Conservation (phyloP, 371 early-diverging fungal genomes). For the Apophysomyces ossiformis region DNA sequence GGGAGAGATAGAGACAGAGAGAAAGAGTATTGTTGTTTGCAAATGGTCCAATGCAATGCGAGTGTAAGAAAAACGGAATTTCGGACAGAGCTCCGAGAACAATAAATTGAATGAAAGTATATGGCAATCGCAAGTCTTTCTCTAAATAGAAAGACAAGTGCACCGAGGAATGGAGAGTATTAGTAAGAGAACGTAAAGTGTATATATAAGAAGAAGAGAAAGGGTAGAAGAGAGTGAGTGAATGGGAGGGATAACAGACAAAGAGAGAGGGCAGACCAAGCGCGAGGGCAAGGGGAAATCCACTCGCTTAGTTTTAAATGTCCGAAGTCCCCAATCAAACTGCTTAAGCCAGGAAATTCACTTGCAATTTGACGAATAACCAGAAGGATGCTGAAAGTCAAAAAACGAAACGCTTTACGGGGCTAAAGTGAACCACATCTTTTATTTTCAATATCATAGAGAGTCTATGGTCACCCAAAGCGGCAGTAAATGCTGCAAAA, state of each 20-base stretch:
- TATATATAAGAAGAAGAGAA: neutral
- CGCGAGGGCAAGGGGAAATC: slow-evolving; percentile 9
- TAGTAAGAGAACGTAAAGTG: slow-evolving; percentile 4
- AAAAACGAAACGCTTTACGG: no score
- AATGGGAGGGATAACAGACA: neutral
- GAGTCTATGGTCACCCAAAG: no score
- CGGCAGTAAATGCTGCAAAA: no score
- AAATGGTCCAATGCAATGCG: slow-evolving; percentile 1
- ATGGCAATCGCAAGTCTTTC: neutral
- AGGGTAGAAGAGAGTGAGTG: slow-evolving; percentile 9
- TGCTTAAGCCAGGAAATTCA: no score
- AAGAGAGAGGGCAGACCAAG: neutral
- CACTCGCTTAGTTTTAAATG: no score
- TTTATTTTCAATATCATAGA: no score
- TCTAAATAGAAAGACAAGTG: neutral
- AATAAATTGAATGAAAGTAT: neutral
- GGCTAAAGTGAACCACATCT: no score
- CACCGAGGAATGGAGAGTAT: neutral
- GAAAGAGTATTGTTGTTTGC: neutral
- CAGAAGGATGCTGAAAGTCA: no score
- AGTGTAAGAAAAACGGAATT: neutral
- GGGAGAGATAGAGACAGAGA: neutral
- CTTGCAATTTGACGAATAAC: no score
- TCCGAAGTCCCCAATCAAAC: no score
- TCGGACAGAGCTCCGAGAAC: neutral